Percentiles rank a stretch among this genome's conserved stretches.
phyloP scores from a whole-genome alignment of 768 basidiomycete species.

The Tephrocybe sp. region DNA sequence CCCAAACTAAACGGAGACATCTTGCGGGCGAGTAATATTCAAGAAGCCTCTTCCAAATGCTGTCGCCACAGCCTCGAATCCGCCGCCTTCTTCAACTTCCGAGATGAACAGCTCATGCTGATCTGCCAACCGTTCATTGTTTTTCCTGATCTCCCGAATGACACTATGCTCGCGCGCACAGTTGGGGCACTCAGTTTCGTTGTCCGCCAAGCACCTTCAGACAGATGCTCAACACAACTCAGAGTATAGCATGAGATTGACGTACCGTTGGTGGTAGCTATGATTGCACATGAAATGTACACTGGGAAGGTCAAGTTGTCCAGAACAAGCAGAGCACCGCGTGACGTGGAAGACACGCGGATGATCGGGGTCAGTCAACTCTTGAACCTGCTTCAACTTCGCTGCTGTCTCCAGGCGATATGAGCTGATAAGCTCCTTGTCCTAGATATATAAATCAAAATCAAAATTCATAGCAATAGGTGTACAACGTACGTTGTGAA shows the following conservation, averaged over 20 bases:
- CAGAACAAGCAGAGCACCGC: conserved; percentile 85
- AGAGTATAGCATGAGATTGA: background rate
- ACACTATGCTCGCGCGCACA: conserved; percentile 87
- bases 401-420: conserved; percentile 82
- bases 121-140: conserved; percentile 80
- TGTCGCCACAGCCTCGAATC: conserved; percentile 67
- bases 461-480: conserved; percentile 2
- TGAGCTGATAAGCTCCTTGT: conserved; percentile 81
- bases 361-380: conserved; percentile 72
- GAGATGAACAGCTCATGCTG: conserved; percentile 79
- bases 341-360: conserved; percentile 94
- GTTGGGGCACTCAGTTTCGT: conserved; percentile 86
- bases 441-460: conserved; percentile 45
- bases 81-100: conserved; percentile 73
- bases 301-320: conserved; percentile 87
- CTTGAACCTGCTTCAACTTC: conserved; percentile 79
- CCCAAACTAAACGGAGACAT: conserved; percentile 18
- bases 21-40: conserved; percentile 38
- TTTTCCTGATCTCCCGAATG: conserved; percentile 83
- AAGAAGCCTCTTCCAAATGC: conserved; percentile 71
- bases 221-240: background rate
- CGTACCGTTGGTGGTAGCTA: conserved; percentile 91
- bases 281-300: conserved; percentile 99
- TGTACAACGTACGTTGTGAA: conserved; percentile 64
- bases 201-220: conserved; percentile 84